phyloP scores from a whole-genome alignment of 2,329 filamentous ascomycete species.

The Trichoderma sp. region DNA sequence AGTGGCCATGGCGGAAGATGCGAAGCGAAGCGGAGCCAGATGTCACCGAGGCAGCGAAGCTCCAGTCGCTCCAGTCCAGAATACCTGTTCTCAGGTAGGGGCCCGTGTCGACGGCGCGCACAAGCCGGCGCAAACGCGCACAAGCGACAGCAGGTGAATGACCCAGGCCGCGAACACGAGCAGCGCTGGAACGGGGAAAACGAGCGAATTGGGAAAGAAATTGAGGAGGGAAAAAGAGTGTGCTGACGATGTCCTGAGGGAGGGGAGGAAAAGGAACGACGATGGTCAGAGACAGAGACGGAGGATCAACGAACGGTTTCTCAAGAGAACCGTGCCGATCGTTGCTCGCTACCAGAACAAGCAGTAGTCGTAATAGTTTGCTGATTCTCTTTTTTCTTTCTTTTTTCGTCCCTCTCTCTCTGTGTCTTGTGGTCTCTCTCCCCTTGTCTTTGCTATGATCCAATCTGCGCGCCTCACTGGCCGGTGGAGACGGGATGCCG shows the following conservation, averaged over 20 bases:
- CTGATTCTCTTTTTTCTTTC: not conserved
- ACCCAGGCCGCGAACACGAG: not conserved
- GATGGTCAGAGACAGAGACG: not conserved
- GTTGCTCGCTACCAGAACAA: not conserved
- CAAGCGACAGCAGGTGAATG: conserved; percentile 4
- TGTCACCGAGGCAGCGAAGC: conserved; percentile 11
- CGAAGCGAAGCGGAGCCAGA: conserved; percentile 19
- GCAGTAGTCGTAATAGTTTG: not conserved
- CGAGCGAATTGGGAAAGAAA: not conserved
- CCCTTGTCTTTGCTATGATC: conserved; percentile 13
- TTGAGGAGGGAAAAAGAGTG: not conserved
- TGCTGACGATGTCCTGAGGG: not conserved
- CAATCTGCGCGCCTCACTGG: conserved; percentile 8
- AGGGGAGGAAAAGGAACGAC: not conserved
- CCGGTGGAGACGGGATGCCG: not conserved
- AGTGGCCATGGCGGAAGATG: conserved; percentile 53
- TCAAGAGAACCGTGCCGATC: conserved; percentile 9
- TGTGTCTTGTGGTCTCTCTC: not conserved
- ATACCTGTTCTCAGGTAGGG: not conserved
- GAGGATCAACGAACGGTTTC: not conserved
- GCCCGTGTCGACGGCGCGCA: conserved; percentile 18
- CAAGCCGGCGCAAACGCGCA: conserved; percentile 21
- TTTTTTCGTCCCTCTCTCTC: not conserved
- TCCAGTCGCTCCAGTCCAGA: not conserved
- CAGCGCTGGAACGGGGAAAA: not conserved